phyloP scores from a whole-genome alignment of 805 yeast species.

The Tetrapisispora fleetii region DNA sequence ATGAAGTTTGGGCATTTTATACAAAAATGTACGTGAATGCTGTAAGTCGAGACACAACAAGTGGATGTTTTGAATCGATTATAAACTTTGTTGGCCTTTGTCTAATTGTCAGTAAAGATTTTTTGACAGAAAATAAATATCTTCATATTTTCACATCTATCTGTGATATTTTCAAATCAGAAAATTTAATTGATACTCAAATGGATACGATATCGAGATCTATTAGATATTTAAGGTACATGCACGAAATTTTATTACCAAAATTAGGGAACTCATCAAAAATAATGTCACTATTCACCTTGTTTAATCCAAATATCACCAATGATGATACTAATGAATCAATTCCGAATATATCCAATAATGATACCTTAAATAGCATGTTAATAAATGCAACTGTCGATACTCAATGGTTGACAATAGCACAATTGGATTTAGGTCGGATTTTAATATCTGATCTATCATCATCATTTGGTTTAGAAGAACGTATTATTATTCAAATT shows the following conservation, averaged over 20 bases:
- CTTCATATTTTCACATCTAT: conserved; percentile 18
- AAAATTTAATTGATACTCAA: conserved; percentile 11
- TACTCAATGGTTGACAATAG: conserved; percentile 16
- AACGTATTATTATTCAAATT: conserved; percentile 23
- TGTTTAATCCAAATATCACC: conserved; percentile 5
- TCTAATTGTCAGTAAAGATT: conserved; percentile 19
- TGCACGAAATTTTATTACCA: conserved; percentile 18
- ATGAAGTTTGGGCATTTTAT: conserved; percentile 17
- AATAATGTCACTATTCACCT: conserved; percentile 22
- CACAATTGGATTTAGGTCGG: conserved; percentile 17
- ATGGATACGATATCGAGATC: conserved; percentile 17
- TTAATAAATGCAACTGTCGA: conserved; percentile 4
- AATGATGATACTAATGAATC: background rate
- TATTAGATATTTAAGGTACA: conserved; percentile 15
- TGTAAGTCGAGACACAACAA: conserved; percentile 18
- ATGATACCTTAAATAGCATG: conserved; percentile 1
- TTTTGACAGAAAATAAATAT: conserved; percentile 21
- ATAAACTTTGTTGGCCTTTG: conserved; percentile 28
- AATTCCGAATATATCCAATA: background rate
- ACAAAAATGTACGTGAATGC: conserved; percentile 13
- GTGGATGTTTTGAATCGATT: conserved; percentile 31
- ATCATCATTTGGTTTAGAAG: conserved; percentile 23
- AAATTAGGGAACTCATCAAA: conserved; percentile 29
- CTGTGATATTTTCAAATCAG: conserved; percentile 21
- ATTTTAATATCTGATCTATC: conserved; percentile 16